A percentile compares a stretch with the other conserved stretches of the same genome.
These are phyloP conservation scores for Sparassis latifolia DNA, from an alignment of 1,284 basidiomycete genomes.

Conservation along the genomic window DNA sequence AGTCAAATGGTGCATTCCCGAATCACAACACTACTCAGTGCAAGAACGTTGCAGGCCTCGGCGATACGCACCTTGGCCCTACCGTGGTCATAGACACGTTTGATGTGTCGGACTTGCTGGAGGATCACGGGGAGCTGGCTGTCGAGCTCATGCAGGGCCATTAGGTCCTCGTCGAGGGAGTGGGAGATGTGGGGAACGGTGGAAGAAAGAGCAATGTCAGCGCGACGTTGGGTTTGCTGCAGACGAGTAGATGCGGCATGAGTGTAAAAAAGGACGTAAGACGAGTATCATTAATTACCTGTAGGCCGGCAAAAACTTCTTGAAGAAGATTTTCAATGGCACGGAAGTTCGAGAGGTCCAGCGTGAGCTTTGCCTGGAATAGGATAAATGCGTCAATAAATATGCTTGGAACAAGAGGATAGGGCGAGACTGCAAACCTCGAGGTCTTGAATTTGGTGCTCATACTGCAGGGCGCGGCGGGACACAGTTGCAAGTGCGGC, in stretches of 20 bases:
- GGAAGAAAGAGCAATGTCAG: constrained; percentile 44
- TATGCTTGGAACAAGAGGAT: background rate
- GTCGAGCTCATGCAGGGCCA: constrained; percentile 43
- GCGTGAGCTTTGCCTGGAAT: constrained; percentile 50
- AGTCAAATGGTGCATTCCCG: background rate
- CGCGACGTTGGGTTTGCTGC: constrained; percentile 53
- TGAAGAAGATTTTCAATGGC: constrained; percentile 62
- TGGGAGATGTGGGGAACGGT: constrained; percentile 55
- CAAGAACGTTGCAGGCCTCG: background rate
- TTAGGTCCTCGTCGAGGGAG: constrained; percentile 52
- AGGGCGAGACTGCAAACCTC: constrained; percentile 38
- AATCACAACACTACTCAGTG: background rate
- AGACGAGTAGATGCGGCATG: background rate
- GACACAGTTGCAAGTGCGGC: constrained; percentile 19
- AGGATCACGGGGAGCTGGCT: constrained; percentile 53
- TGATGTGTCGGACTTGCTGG: constrained; percentile 52
- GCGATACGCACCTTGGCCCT: constrained; percentile 43
- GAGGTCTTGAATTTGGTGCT: constrained; percentile 61
- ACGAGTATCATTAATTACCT: constrained; percentile 32
- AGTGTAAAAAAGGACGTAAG: background rate
- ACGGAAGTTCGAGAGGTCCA: constrained; percentile 64
- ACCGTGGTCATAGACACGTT: constrained; percentile 61
- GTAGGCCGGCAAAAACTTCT: constrained; percentile 50
- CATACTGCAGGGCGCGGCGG: constrained; percentile 46
- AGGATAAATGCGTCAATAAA: background rate